phyloP scores from a whole-genome alignment of 73 alveolate genomes.

The Symbiodinium pilosum region DNA sequence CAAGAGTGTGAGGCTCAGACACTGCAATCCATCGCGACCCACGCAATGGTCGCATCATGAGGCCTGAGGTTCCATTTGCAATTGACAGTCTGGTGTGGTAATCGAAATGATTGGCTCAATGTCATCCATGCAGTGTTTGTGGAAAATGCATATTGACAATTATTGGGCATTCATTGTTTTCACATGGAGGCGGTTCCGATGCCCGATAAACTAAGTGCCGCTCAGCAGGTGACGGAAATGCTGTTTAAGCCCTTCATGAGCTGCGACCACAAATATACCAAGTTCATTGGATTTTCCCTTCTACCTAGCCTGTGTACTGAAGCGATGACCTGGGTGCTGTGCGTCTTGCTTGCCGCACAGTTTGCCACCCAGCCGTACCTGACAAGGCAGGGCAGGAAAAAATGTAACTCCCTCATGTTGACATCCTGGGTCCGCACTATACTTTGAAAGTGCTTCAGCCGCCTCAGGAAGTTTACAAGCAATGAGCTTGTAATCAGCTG shows the following conservation, averaged over 20 bases:
- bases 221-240: no score
- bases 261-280: no score
- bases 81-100: neutral
- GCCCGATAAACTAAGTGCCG: no score
- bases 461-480: neutral
- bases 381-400: neutral
- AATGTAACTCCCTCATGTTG: neutral
- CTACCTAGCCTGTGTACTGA: neutral
- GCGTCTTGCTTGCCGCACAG: slow-evolving; percentile 16
- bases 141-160: no score
- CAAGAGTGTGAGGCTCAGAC: neutral
- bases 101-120: neutral
- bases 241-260: no score
- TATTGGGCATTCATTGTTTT: no score
- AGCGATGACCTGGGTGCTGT: slow-evolving; percentile 2
- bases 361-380: slow-evolving; percentile 46
- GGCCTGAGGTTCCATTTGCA: no score
- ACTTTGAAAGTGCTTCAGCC: neutral
- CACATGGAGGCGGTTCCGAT: no score
- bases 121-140: neutral
- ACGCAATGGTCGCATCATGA: no score
- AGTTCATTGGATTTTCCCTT: no score
- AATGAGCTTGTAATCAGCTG: neutral
- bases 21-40: no score
- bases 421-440: neutral